Percentiles rank a stretch among this genome's conserved stretches.
Conservation (phyloP, 495 filamentous ascomycete species). For the Penicillium taxi region DNA sequence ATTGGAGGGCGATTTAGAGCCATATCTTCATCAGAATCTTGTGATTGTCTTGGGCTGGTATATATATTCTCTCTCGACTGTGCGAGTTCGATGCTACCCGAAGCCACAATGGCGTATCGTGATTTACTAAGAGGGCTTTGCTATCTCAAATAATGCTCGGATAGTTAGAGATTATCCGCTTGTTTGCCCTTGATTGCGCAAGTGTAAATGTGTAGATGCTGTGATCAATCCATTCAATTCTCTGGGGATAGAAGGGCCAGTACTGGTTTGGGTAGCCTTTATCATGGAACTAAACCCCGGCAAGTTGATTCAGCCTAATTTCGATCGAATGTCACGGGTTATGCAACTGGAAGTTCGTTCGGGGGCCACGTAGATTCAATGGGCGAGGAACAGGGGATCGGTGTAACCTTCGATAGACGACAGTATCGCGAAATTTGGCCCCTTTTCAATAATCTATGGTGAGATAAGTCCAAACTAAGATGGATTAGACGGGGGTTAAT, state of each 20-base stretch:
- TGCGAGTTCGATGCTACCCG: conserved; percentile 18
- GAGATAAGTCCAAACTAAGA: too few species aligned
- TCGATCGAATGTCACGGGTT: too few species aligned
- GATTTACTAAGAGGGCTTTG: not conserved
- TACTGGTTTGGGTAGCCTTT: too few species aligned
- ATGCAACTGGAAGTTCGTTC: conserved; percentile 4
- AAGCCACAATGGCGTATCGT: conserved; percentile 21
- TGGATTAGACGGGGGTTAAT: too few species aligned
- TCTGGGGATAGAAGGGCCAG: too few species aligned
- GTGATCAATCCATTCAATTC: too few species aligned
- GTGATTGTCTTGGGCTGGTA: conserved; percentile 18
- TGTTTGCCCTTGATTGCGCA: not conserved
- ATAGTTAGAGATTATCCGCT: conserved; percentile 3
- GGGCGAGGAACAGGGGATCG: conserved; percentile 7
- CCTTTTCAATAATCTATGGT: too few species aligned
- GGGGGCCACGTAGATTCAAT: conserved; percentile 10
- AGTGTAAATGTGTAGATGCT: too few species aligned
- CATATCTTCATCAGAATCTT: conserved; percentile 40
- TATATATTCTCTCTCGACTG: conserved; percentile 10
- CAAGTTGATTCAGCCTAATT: too few species aligned
- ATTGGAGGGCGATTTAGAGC: conserved; percentile 37
- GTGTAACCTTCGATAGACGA: too few species aligned
- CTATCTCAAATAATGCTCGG: not conserved
- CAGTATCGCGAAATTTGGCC: too few species aligned
- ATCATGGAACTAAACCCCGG: too few species aligned